Base-by-base conservation (phyloP, 345 rosid species). In the Combretum micranthum region DNA sequence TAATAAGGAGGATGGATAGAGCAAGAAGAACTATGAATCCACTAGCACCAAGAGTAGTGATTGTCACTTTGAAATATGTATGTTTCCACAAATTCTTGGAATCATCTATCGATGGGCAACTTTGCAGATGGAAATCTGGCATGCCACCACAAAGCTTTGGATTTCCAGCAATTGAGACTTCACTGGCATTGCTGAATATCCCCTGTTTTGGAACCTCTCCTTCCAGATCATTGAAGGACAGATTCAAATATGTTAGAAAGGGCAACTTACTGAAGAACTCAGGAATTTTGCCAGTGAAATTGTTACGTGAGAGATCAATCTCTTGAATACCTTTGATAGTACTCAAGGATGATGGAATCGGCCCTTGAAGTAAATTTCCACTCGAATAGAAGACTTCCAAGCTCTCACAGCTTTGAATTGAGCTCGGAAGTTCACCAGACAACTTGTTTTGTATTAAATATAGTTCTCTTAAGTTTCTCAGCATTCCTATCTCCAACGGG, bases 261-360 rank as follows among this genome's bases (percentile, higher is more conserved):
- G 45, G 11, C 10, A 66, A 50, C n/a, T 64, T 46, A 18, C 21
- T 21, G 1, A 72, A 23, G 26, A 67, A 72, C 14, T 50, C 44
- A 4, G 76, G 76, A 3, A 72, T 67, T 42, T 46, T 50, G 13
- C 73, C 77, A 0, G 61, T 20, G 48, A 72, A 57, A 62, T 68
- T 68, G 65, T 72, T 73, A 17, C 6, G 53, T 0, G 77, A 73
- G 48, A 73, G 67, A 53, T 68, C 77, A 9, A 73, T 56, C 8
- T 56, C 53, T 50, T 61, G 55, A 20, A 73, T 49, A 21, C 64
- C 73, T 43, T 26, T 68, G 14, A 64, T 12, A 11, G 60, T 21
- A 12, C 37, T 48, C 15, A 73, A 53, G 20, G 55, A 42, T 20
- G 54, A 62, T 43, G 68, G 74, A 17, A 73, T 53, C 0, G 43